phyloP scores from a whole-genome alignment of 768 basidiomycete genomes.

The Lactifluus piperatus region DNA sequence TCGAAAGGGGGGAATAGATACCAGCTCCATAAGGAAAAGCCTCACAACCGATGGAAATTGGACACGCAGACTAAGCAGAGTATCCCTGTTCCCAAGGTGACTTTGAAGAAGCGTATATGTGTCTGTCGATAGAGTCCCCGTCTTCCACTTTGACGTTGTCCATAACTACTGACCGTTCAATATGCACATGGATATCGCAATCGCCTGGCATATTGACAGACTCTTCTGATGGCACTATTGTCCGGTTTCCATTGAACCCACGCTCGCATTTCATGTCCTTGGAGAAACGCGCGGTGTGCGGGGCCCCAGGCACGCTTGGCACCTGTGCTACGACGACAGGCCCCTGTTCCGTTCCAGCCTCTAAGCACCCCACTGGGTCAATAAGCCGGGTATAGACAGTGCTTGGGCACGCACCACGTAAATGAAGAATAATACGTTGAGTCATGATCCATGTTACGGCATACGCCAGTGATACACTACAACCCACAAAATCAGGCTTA shows the following conservation, averaged over 20 bases:
- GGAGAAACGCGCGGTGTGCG: neutral
- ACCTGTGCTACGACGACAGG: too few relatives aligned
- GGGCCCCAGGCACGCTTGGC: too few relatives aligned
- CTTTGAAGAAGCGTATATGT: neutral
- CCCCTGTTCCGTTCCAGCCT: conserved; percentile 17
- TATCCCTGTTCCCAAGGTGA: too few relatives aligned
- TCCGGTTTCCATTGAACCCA: neutral
- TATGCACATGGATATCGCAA: too few relatives aligned
- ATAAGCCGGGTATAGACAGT: neutral
- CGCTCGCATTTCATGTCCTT: neutral
- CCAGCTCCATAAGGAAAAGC: neutral
- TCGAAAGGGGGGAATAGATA: neutral
- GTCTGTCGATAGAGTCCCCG: neutral
- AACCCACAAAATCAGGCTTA: too few relatives aligned
- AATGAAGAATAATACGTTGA: too few relatives aligned
- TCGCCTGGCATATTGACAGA: neutral
- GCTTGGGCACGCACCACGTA: too few relatives aligned
- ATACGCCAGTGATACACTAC: too few relatives aligned
- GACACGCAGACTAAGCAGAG: neutral
- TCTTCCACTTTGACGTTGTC: neutral
- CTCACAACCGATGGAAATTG: too few relatives aligned
- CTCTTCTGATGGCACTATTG: neutral
- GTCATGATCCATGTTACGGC: too few relatives aligned
- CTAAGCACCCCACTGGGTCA: conserved; percentile 3
- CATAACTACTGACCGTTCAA: neutral